phyloP scores from a whole-genome alignment of 192 early-diverging fungal species.

The Backusella circina region DNA sequence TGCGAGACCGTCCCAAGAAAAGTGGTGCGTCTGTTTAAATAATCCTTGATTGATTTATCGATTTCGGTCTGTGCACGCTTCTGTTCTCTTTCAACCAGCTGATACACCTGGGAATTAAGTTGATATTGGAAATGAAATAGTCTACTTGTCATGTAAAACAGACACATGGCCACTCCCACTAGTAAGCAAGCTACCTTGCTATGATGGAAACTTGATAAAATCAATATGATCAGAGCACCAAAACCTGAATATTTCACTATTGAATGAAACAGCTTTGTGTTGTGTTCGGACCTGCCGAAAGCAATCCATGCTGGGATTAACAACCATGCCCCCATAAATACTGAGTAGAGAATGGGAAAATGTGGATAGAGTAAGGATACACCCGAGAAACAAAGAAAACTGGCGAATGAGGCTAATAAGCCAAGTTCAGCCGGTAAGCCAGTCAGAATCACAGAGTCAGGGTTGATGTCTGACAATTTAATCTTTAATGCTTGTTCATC shows the following conservation, averaged over 20 bases:
- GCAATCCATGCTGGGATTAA: neutral
- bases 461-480: neutral
- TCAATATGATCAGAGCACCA: neutral
- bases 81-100: neutral
- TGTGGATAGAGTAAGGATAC: neutral
- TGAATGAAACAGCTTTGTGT: neutral
- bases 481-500: neutral
- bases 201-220: neutral
- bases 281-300: neutral
- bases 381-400: neutral
- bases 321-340: neutral
- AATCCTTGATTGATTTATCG: neutral
- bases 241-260: neutral
- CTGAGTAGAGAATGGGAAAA: neutral
- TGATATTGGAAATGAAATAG: neutral
- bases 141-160: neutral
- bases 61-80: neutral
- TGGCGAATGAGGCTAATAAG: neutral
- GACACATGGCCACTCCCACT: neutral
- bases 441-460: neutral
- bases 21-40: neutral
- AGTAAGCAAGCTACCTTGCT: neutral
- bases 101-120: neutral
- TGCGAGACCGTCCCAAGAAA: slow-evolving; percentile 35
- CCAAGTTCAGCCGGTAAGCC: neutral